Conservation (phyloP, 768 basidiomycete species). For the Hemileccinum impolitum region DNA sequence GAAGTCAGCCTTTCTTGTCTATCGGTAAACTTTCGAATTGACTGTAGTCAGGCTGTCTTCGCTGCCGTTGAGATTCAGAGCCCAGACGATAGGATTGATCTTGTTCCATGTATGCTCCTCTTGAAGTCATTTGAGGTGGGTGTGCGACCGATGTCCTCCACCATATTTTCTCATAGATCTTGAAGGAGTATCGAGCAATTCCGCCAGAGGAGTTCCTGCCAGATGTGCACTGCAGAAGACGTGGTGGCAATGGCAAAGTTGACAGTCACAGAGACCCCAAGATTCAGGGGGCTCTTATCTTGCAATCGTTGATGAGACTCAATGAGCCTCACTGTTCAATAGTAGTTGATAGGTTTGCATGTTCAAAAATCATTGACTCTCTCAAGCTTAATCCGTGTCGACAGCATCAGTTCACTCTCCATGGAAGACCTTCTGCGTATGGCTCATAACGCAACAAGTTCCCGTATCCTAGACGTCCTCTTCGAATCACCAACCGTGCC, state of each 20-base stretch:
- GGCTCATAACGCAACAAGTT: slow-evolving; percentile 64
- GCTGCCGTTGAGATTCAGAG: slow-evolving; percentile 55
- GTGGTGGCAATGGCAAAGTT: slow-evolving; percentile 13
- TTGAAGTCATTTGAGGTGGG: slow-evolving; percentile 50
- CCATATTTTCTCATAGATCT: slow-evolving; percentile 2
- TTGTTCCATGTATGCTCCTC: slow-evolving; percentile 68
- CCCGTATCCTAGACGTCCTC: slow-evolving; percentile 76
- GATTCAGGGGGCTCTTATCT: slow-evolving; percentile 79
- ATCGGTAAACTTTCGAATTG: background rate
- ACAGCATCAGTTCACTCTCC: slow-evolving; percentile 57
- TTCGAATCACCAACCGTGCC: slow-evolving; percentile 67
- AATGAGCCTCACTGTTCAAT: slow-evolving; percentile 61
- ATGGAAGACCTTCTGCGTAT: slow-evolving; percentile 56
- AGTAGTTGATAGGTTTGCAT: slow-evolving; percentile 64
- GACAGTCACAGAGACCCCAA: slow-evolving; percentile 55
- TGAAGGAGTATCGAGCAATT: slow-evolving; percentile 23
- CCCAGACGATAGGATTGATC: slow-evolving; percentile 43
- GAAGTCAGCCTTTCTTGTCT: slow-evolving; percentile 45
- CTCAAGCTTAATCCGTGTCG: slow-evolving; percentile 5
- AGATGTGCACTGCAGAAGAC: slow-evolving; percentile 12
- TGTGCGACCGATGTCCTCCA: slow-evolving; percentile 8
- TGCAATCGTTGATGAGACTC: slow-evolving; percentile 79
- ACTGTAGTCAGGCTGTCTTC: slow-evolving; percentile 49
- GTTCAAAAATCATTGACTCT: background rate
- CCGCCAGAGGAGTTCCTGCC: slow-evolving; percentile 8